Conservation (phyloP, 2,329 filamentous ascomycete genomes). For the Curvularia sp. region DNA sequence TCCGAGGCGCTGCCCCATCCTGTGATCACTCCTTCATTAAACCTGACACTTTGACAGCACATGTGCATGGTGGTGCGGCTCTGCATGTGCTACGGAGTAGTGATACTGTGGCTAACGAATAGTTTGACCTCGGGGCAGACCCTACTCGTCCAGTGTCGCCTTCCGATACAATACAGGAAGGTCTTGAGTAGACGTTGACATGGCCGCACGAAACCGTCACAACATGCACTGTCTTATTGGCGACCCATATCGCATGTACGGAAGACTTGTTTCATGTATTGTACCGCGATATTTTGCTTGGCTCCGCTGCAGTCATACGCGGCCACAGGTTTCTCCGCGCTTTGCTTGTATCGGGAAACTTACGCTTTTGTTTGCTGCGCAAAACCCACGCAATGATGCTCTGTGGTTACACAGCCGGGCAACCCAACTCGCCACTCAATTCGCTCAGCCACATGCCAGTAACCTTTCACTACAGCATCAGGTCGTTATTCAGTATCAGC, state of each 20-base stretch:
- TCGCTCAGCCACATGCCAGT: constrained; percentile 22
- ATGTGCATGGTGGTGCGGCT: constrained; percentile 12
- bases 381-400: constrained; percentile 20
- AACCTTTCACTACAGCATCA: constrained; percentile 30
- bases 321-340: constrained; percentile 26
- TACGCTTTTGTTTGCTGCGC: constrained; percentile 13
- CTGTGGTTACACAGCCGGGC: constrained; percentile 19
- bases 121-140: constrained; percentile 3
- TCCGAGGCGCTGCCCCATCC: constrained; percentile 7
- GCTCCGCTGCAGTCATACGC: constrained; percentile 10
- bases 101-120: background rate
- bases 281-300: constrained; percentile 9
- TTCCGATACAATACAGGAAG: background rate
- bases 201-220: constrained; percentile 7
- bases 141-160: background rate
- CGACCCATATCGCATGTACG: background rate
- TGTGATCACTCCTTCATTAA: constrained; percentile 8
- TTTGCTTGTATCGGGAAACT: constrained; percentile 15
- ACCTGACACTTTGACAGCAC: constrained; percentile 7
- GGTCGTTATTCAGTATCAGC: constrained; percentile 24
- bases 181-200: background rate
- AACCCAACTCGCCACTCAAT: constrained; percentile 11
- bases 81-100: background rate
- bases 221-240: constrained; percentile 11
- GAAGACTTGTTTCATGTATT: constrained; percentile 16